Percentiles rank a stretch among this genome's conserved stretches.
Evolutionary conservation across 179 eudicot genomes (phyloP).

Genomic region (Sideroxylon spinosum): DNA sequence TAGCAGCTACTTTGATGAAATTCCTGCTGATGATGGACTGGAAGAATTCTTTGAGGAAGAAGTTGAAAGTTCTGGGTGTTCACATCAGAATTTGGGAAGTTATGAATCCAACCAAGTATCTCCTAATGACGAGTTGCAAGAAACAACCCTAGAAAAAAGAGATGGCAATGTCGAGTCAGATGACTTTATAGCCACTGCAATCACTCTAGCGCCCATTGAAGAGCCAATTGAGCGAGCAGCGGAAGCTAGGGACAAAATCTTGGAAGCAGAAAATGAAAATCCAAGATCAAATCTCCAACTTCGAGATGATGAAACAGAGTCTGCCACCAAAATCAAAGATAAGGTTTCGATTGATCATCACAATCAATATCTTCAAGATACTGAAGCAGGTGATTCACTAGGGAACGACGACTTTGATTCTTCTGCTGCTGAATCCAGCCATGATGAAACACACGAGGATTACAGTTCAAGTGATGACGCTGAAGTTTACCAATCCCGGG

Average conservation of each 20-base stretch:
- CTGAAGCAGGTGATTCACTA: neutral
- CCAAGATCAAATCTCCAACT: neutral
- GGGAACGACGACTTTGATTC: neutral
- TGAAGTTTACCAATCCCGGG: conserved; percentile 7
- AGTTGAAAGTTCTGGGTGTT: conserved; percentile 31
- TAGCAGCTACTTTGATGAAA: conserved; percentile 21
- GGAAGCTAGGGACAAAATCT: neutral
- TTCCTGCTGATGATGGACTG: conserved; percentile 20
- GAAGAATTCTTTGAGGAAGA: conserved; percentile 32
- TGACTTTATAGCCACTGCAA: neutral
- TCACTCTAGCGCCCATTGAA: neutral
- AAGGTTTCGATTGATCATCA: too few relatives aligned
- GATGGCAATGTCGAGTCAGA: neutral
- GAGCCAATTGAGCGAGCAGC: conserved; percentile 1
- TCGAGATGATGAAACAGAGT: neutral
- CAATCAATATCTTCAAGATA: too few relatives aligned
- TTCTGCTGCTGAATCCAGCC: conserved; percentile 14
- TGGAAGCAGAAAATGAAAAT: neutral
- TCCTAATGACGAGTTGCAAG: neutral
- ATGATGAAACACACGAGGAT: conserved; percentile 17
- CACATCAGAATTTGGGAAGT: conserved; percentile 16
- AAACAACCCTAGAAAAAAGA: conserved; percentile 11
- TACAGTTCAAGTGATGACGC: neutral
- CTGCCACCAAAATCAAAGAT: neutral
- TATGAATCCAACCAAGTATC: neutral